Base-by-base conservation (phyloP, 306 rosid species). In the Pterocarpus macrocarpus region DNA sequence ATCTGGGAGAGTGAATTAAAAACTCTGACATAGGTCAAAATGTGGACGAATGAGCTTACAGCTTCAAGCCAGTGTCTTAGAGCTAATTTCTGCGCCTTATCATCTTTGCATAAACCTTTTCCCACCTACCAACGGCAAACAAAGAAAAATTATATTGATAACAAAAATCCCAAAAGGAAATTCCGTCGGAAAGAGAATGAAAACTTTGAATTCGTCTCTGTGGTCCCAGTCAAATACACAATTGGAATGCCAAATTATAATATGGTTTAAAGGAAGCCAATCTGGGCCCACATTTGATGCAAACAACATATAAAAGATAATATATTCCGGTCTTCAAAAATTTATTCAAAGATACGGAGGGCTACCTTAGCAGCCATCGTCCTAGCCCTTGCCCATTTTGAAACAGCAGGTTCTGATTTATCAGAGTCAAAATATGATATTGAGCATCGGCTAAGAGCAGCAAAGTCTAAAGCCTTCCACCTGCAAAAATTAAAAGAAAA, bases 11-110 rank as follows among this genome's bases (percentile, higher is more conserved):
- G 53, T 52, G 61, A 74, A 39, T 39, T 16, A 59, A 50, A 68
- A 66, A 66, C 9, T 16, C 0, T 39, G 33, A 56, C 41, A 2
- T 53, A 64, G 55, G 32, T 64, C 22, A 73, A 80, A 30, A 53
- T 66, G 53, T 73, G 7, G 73, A 71, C 17, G 14, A 43, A 44
- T 50, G 68, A 81, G 34, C 98, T 90, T 91, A 95, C 98, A 79
- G 97, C 97, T 85, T 95, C 97, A 78, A 95, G 97, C 97, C 97
- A 95, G 77, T 95, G 98, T 61, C 89, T 81, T 45, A 90, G 84
- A 45, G 95, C 94, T 76, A 95, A 88, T 61, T 90, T 87, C 75
- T 90, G 94, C 17, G 95, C 98, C 71, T 88, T 95, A 57, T 87
- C 94, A 88, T 89, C 85, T 88, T 95, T 91, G 58, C 88, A 92